Evolutionary conservation across 257 asterid species (phyloP).

Genomic region (Przewalskia tangutica): DNA sequence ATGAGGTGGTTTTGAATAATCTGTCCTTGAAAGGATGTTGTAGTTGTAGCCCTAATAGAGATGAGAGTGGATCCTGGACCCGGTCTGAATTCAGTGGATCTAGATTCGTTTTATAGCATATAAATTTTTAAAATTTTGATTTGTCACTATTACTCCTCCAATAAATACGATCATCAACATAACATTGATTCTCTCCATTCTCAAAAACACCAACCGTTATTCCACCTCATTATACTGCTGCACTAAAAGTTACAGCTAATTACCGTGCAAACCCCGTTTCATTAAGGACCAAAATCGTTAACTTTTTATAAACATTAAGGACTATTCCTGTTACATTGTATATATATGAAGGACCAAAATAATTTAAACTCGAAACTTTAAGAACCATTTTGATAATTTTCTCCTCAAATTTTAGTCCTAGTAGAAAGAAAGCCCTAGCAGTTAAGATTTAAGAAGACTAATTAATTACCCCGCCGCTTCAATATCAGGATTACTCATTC

Average conservation of each 20-base stretch:
- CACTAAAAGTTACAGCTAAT: too few relatives aligned
- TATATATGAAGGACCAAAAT: not conserved
- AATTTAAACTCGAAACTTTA: not conserved
- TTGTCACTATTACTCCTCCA: too few relatives aligned
- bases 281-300: not conserved
- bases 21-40: not conserved
- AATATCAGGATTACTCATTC: not conserved
- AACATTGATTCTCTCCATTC: too few relatives aligned
- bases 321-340: not conserved
- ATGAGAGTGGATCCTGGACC: too few relatives aligned
- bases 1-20: not conserved
- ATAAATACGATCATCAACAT: too few relatives aligned
- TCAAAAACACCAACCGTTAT: too few relatives aligned
- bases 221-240: too few relatives aligned
- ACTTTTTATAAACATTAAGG: not conserved
- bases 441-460: too few relatives aligned
- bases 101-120: not conserved
- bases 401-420: not conserved
- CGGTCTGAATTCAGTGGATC: too few relatives aligned
- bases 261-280: too few relatives aligned
- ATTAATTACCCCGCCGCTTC: not conserved
- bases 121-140: not conserved
- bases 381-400: not conserved
- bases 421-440: not conserved
- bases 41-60: not conserved